Percentiles rank a stretch among this genome's conserved stretches.
Evolutionary conservation across 106 monocot genomes (phyloP).

Genomic region (Allium sativum): DNA sequence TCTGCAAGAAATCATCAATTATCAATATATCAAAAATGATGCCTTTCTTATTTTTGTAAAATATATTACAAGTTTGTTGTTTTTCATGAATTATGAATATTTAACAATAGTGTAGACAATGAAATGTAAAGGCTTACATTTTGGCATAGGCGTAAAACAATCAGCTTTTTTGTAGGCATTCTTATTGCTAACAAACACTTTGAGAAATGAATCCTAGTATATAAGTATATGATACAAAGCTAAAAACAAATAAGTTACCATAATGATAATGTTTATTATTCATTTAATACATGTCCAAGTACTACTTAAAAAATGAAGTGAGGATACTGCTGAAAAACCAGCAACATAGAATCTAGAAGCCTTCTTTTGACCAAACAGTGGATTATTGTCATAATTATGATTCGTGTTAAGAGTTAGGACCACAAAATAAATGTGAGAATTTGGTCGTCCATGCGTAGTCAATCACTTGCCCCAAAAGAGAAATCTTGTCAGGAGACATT

Average conservation of each 20-base stretch:
- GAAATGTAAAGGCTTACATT: no score
- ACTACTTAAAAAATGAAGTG: constrained; percentile 79
- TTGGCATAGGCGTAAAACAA: no score
- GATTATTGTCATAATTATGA: neutral
- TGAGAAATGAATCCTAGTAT: no score
- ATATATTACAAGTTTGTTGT: neutral
- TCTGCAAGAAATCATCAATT: constrained; percentile 47
- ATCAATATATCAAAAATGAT: neutral
- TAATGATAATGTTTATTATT: no score
- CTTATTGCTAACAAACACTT: no score
- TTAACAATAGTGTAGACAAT: no score
- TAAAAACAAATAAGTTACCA: no score
- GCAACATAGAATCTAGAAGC: constrained; percentile 64
- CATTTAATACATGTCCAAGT: no score
- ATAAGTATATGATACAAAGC: no score
- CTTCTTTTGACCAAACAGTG: constrained; percentile 51
- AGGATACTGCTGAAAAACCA: constrained; percentile 73
- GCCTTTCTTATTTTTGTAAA: neutral
- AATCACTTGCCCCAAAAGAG: constrained; percentile 55
- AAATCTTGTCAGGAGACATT: constrained; percentile 81
- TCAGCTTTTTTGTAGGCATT: no score
- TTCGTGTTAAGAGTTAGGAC: no score
- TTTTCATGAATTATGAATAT: neutral
- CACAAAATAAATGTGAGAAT: no score
- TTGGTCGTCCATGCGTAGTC: neutral